Base-by-base conservation (phyloP, 257 asterid genomes). In the Cynanchum wilfordii region DNA sequence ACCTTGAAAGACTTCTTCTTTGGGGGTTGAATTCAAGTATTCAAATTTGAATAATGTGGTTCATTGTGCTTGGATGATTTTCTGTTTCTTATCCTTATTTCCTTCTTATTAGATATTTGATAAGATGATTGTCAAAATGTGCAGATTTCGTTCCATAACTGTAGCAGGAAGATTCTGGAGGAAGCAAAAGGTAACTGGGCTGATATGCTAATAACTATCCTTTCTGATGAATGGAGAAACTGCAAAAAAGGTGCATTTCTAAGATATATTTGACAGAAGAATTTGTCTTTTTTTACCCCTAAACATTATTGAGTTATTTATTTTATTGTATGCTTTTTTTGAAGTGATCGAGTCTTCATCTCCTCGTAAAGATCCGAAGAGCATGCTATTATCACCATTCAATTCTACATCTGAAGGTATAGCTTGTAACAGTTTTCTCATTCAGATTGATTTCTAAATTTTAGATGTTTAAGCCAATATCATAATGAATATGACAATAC, bases 161-260 rank as follows among this genome's bases (percentile, higher is more conserved):
- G 92, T 77, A 66, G 83, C 75, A 75, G 73, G 66, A 80, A 77
- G 78, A 86, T 95, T 75, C 77, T 95, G 54, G 87, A 86, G 85
- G 98, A 95, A 88, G 78, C 96, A 45, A 83, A 79, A 72, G 98
- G 99, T 81, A 81, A 89, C 72, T 95, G 99, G 99, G 77, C 87
- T 79, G 99, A 95, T 86, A 52, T 87, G 73, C 82, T 95, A 77
- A 82, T 86, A 68, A 69, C 85, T 19, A 82, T 87, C 75, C 82
- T 95, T 51, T 86, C 86, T 81, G 94, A 95, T 79, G 98, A 95
- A 85, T 95, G 99, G 99, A 90, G 89, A 83, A 90, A 90, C 82
- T 95, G 99, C 89, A 95, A 95, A 90, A 88, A 96, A 89, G 96
- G 99, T 76, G 40, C 29, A n/a, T 47, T 38, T 10, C 19, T 90